Percentiles rank a stretch among this genome's conserved stretches.
These are phyloP conservation scores for Paecilomyces fulvus DNA, from an alignment of 2,329 filamentous ascomycete genomes.

Conservation along the genomic window DNA sequence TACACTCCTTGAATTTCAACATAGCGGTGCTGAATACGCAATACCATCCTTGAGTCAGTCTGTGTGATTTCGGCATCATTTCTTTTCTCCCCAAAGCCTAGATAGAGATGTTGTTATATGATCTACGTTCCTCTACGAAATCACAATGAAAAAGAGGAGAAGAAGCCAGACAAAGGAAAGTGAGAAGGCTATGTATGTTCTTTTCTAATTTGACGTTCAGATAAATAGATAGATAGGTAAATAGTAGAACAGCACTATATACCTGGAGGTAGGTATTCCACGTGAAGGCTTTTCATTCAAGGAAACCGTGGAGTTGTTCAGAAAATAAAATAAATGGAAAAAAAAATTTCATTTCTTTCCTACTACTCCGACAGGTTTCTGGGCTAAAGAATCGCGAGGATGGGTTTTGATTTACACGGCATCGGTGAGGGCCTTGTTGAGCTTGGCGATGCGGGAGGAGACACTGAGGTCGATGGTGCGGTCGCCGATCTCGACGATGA, in stretches of 20 bases:
- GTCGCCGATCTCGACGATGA: slow-evolving; percentile 54
- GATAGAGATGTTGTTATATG: too few relatives aligned
- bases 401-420: slow-evolving; percentile 66
- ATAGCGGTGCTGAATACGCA: background rate
- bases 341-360: background rate
- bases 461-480: slow-evolving; percentile 40
- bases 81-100: too few relatives aligned
- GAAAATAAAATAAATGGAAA: background rate
- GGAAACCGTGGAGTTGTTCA: background rate
- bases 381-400: background rate
- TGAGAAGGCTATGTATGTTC: background rate
- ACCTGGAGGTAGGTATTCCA: background rate
- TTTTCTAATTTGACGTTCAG: background rate
- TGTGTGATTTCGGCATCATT: too few relatives aligned
- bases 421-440: slow-evolving; percentile 99
- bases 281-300: background rate
- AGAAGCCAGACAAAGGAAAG: background rate
- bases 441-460: slow-evolving; percentile 86
- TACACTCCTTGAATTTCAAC: background rate
- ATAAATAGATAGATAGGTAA: background rate
- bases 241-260: background rate
- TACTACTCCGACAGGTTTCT: background rate
- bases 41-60: background rate
- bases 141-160: background rate
- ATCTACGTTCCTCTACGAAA: background rate